Conservation (phyloP, 257 asterid genomes). For the Solanum chilense region DNA sequence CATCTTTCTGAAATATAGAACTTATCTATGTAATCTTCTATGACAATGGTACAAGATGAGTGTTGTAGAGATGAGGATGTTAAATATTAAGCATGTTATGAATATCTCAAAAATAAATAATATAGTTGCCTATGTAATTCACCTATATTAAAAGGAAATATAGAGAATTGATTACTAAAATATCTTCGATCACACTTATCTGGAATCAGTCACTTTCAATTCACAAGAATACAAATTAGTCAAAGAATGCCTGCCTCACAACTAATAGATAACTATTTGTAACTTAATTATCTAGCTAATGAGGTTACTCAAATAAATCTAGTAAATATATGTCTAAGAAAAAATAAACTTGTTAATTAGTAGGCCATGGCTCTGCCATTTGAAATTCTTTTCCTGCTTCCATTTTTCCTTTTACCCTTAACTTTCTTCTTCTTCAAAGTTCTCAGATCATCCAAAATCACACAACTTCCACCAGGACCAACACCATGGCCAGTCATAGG, state of each 20-base stretch:
- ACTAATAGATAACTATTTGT: background rate
- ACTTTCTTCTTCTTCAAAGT: too few relatives aligned
- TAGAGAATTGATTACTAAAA: background rate
- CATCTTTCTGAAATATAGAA: background rate
- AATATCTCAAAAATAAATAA: too few relatives aligned
- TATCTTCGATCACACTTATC: background rate
- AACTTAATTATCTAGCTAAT: background rate
- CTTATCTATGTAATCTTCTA: background rate
- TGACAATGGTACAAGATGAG: background rate
- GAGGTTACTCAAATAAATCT: background rate
- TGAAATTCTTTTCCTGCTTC: background rate
- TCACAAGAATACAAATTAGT: background rate
- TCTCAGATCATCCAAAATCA: background rate
- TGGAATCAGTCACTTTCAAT: background rate
- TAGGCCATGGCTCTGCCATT: background rate
- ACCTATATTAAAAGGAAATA: background rate
- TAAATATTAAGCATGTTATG: background rate
- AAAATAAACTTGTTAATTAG: background rate
- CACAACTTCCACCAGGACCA: conserved; percentile 49
- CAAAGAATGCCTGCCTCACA: background rate
- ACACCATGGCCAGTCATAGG: conserved; percentile 40
- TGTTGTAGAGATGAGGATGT: background rate
- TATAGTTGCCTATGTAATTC: background rate
- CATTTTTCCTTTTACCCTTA: background rate
- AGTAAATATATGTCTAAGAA: background rate